Conservation (phyloP, 2,329 filamentous ascomycete species). For the Pseudonectria foliicola region DNA sequence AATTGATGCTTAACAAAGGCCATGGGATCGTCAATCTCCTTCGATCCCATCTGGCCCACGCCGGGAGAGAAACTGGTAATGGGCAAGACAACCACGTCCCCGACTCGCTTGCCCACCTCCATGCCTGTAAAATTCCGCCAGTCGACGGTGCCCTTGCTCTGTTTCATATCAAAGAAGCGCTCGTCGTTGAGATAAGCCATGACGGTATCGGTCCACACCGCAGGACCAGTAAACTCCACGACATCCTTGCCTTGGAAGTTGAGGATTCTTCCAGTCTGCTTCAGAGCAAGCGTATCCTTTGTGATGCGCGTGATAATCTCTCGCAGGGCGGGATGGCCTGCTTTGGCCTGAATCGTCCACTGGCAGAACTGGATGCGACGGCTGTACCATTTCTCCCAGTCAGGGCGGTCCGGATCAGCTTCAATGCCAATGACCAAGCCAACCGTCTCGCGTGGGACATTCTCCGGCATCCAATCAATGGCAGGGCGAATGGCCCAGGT, state of each 20-base stretch:
- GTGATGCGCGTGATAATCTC: slow-evolving; percentile 85
- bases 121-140: slow-evolving; percentile 89
- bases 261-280: slow-evolving; percentile 58
- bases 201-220: slow-evolving; percentile 85
- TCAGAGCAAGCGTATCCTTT: slow-evolving; percentile 67
- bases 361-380: slow-evolving; percentile 97
- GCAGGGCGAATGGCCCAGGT: slow-evolving; percentile 79
- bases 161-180: slow-evolving; percentile 75
- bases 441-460: slow-evolving; percentile 68
- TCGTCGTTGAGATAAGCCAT: slow-evolving; percentile 93
- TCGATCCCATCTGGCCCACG: slow-evolving; percentile 85
- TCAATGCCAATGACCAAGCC: slow-evolving; percentile 93
- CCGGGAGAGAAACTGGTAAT: slow-evolving; percentile 98
- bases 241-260: slow-evolving; percentile 61
- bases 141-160: slow-evolving; percentile 66
- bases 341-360: slow-evolving; percentile 96
- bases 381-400: slow-evolving; percentile 95
- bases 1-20: slow-evolving; percentile 97
- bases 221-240: slow-evolving; percentile 91
- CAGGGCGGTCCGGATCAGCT: slow-evolving; percentile 84
- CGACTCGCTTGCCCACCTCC: slow-evolving; percentile 73
- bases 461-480: slow-evolving; percentile 75
- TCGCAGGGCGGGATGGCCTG: slow-evolving; percentile 84
- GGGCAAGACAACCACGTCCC: slow-evolving; percentile 86
- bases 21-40: slow-evolving; percentile 85